Percentiles rank a stretch among this genome's conserved stretches.
phyloP scores from a whole-genome alignment of 768 basidiomycete genomes.

The Boletellus ananas region DNA sequence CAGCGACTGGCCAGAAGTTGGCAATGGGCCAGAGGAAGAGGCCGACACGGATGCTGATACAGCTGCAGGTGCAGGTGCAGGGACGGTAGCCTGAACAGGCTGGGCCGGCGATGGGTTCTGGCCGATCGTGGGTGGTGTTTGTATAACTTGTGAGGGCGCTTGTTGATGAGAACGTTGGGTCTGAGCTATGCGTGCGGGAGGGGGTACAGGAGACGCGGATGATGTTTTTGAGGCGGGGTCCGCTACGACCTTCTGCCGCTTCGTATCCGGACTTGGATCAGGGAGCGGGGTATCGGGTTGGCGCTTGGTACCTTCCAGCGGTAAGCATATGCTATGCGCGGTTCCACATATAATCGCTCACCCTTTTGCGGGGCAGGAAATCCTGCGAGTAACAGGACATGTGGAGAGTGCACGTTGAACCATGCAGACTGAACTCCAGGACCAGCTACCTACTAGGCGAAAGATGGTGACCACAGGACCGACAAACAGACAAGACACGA shows the following conservation, averaged over 20 bases:
- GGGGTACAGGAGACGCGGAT: constrained; percentile 19
- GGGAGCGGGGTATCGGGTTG: constrained; percentile 34
- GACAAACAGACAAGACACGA: constrained; percentile 17
- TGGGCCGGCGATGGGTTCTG: constrained; percentile 10
- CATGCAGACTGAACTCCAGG: constrained; percentile 44
- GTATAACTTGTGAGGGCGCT: constrained; percentile 17
- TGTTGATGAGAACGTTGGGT: constrained; percentile 21
- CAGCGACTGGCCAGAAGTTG: constrained; percentile 7
- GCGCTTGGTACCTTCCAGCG: constrained; percentile 38
- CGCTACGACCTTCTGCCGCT: constrained; percentile 31
- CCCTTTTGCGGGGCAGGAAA: constrained; percentile 37
- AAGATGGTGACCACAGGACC: neutral
- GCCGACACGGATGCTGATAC: constrained; percentile 7
- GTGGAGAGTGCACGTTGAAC: constrained; percentile 49
- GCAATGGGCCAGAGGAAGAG: constrained; percentile 6
- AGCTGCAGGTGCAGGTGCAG: neutral
- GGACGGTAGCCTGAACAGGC: constrained; percentile 2
- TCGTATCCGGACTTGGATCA: constrained; percentile 43
- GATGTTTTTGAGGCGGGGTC: constrained; percentile 18
- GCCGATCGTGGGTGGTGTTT: constrained; percentile 10
- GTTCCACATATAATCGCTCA: constrained; percentile 25
- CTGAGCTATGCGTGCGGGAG: constrained; percentile 20
- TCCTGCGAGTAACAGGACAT: constrained; percentile 47
- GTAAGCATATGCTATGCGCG: constrained; percentile 10
- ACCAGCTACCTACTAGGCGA: constrained; percentile 32